Evolutionary conservation across 2,329 filamentous ascomycete species (phyloP).

Genomic region (Colletotrichum cuscutae): DNA sequence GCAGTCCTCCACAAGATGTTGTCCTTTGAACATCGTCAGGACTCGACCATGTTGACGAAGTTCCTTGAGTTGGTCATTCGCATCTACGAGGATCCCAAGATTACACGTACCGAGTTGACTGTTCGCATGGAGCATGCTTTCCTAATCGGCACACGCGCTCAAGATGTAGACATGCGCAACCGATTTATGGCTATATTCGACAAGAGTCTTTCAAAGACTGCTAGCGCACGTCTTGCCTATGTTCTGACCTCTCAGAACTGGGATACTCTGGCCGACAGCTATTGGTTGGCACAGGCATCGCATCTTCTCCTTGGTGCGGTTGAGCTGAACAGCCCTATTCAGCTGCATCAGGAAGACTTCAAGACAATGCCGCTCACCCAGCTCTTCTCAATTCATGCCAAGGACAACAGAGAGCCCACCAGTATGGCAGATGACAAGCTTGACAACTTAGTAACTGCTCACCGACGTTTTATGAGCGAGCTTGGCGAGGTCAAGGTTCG

Average conservation of each 20-base stretch:
- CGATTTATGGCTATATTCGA: slow-evolving; percentile 98
- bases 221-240: slow-evolving; percentile 88
- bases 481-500: slow-evolving; percentile 87
- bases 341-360: slow-evolving; percentile 87
- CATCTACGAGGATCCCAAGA: slow-evolving; percentile 98
- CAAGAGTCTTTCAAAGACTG: slow-evolving; percentile 91
- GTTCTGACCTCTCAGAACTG: slow-evolving; percentile 94
- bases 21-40: slow-evolving; percentile 86
- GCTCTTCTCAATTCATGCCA: slow-evolving; percentile 77
- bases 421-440: slow-evolving; percentile 85
- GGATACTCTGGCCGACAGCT: slow-evolving; percentile 94
- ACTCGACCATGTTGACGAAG: slow-evolving; percentile 87
- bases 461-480: slow-evolving; percentile 86
- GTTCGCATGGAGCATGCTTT: slow-evolving; percentile 99
- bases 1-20: slow-evolving; percentile 99
- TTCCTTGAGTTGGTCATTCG: slow-evolving; percentile 96
- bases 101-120: slow-evolving; percentile 92
- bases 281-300: slow-evolving; percentile 95
- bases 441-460: slow-evolving; percentile 80
- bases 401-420: slow-evolving; percentile 72
- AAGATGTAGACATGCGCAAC: slow-evolving; percentile 96
- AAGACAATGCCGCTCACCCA: slow-evolving; percentile 78
- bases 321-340: slow-evolving; percentile 82
- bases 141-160: slow-evolving; percentile 90
- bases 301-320: slow-evolving; percentile 92